Base-by-base conservation (phyloP, 1,139 yeast species). In the Saccharomycopsis hybrid region DNA sequence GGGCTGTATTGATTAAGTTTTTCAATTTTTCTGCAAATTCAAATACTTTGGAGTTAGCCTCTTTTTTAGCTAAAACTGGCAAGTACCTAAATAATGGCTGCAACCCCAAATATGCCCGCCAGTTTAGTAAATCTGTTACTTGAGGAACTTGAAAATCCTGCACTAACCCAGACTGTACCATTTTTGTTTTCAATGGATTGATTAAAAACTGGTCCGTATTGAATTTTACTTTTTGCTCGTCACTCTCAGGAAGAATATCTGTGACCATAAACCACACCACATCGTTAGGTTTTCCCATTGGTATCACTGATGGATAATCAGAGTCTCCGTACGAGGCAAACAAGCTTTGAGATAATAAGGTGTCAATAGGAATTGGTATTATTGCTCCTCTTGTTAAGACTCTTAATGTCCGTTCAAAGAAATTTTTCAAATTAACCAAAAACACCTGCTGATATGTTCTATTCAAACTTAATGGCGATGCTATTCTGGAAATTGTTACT, bases 251-350 rank as follows among this genome's bases (percentile, higher is more conserved):
- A 27, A 71, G 68, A 29, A 81, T 74, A 3, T 67, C 67, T 0
- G 72, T 65, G 4, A 77, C 69, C 57, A 78, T 78, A 64, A 89
- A 90, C 97, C 97, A 92, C 0, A 92, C 95, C 11, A 90, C 77
- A 0, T 80, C 73, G 61, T 89, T 89, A 0, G 87, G 82, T 41
- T 72, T 75, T 0, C 88, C 87, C 2, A 69, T 66, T 0, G 88
- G 89, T 2, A 73, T 67, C 1, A 75, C 66, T 8, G 68, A 66
- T 3, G 73, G 69, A 38, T 56, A 42, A 30, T 60, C 63, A 2
- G 62, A 68, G 2, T 63, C 62, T 40, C 62, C 61, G 56, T 67
- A 63, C 2, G 69, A 62, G 31, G 71, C 72, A 59, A 76, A 77
- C 60, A 85, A 65, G 1, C 86, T 73, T 55, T 74, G 75, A 0